phyloP scores from a whole-genome alignment of 1,139 yeast species.

The Debaryomyces subglobosus region DNA sequence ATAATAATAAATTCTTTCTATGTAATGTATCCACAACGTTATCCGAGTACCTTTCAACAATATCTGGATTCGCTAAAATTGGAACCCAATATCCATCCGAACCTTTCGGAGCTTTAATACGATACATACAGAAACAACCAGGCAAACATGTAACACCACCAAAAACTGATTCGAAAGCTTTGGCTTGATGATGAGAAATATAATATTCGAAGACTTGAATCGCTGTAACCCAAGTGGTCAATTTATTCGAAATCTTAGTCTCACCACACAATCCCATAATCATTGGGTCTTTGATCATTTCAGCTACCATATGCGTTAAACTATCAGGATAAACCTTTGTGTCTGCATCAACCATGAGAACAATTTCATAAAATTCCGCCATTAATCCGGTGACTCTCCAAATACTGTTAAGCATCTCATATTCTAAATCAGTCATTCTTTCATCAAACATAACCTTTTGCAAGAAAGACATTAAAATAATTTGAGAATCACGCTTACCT shows the following conservation, averaged over 20 bases:
- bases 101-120: slow-evolving; percentile 93
- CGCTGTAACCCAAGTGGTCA: slow-evolving; percentile 87
- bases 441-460: slow-evolving; percentile 93
- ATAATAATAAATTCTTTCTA: slow-evolving; percentile 79
- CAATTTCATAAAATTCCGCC: slow-evolving; percentile 83
- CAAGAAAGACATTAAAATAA: slow-evolving; percentile 88
- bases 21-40: slow-evolving; percentile 87
- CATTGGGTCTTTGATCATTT: slow-evolving; percentile 86
- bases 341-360: slow-evolving; percentile 97
- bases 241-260: slow-evolving; percentile 89
- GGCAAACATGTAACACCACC: slow-evolving; percentile 98
- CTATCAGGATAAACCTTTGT: slow-evolving; percentile 91
- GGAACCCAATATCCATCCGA: slow-evolving; percentile 95
- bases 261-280: slow-evolving; percentile 98
- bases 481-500: slow-evolving; percentile 97
- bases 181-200: slow-evolving; percentile 94
- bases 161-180: slow-evolving; percentile 94
- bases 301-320: slow-evolving; percentile 88
- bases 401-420: slow-evolving; percentile 73
- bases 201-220: slow-evolving; percentile 96
- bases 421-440: slow-evolving; percentile 94
- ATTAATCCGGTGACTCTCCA: slow-evolving; percentile 89
- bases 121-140: slow-evolving; percentile 95
- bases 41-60: slow-evolving; percentile 92
- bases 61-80: slow-evolving; percentile 91